Evolutionary conservation across 371 early-diverging fungal species (phyloP), one percentile per base, ranked within the genome.

Genomic region (Mortierella polycephala): DNA sequence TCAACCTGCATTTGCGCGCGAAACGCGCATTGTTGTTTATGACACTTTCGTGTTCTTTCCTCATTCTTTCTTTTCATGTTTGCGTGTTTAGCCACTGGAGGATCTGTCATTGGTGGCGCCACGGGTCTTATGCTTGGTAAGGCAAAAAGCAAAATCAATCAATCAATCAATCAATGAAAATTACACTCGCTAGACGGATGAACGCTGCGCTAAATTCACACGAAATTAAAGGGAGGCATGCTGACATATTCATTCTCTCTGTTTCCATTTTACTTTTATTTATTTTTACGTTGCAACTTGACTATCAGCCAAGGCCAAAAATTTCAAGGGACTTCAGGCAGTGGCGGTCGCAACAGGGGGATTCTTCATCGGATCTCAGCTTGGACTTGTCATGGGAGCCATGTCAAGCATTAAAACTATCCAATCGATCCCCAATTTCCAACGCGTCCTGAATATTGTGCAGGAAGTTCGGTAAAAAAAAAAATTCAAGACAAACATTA

Each of bases 361-460:
- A 1, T 58, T 71, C 49, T 44, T 76, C 39, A 67, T 76, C 41
- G 76, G 76, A 4, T 67, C 67, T 0, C 76, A 76, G 42, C 16
- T 76, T 7, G 76, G 76, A 23, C 20, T 76, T 12, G 21, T 76
- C 20, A 52, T 76, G 53, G 76, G 76, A 7, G 76, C 76, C 20
- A 71, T 76, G 71, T 44, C 67, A 9, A 71, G 76, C 57, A 53
- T 76, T 7, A 54, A 60, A 14, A 76, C 76, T n/a, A 76, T 76
- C 21, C 76, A 76, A 49, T 63, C 76, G 3, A 76, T 76, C 49
- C 76, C 76, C 30, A 76, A 76, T 42, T 76, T 76, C 30, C 62
- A 67, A 20, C 76, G 76, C n/a, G 68, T 76, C 46, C 47, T 76
- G 10, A 54, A 58, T 49, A 76, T 76, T 64, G 71, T 76, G 6